Conservation (phyloP, 108 stramenopile genomes). For the Pseudonitzschia pungens region DNA sequence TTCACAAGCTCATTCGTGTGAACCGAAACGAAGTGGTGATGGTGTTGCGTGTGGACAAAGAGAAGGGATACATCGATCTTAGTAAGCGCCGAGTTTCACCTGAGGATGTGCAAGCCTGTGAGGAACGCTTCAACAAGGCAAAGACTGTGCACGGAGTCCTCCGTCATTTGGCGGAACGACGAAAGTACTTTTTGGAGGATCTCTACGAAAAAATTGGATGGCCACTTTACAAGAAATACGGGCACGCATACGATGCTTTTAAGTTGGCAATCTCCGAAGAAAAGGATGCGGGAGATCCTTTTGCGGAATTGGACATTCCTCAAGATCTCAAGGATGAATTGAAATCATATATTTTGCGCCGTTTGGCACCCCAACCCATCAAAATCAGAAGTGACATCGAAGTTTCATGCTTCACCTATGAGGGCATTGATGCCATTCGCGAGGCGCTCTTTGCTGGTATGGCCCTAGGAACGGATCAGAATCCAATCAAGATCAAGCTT, state of each 20-base stretch:
- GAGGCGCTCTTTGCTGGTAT: slow-evolving; percentile 95
- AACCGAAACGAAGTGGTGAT: slow-evolving; percentile 98
- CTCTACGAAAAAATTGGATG: slow-evolving; percentile 96
- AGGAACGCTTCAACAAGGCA: slow-evolving; percentile 96
- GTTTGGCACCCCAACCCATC: slow-evolving; percentile 96
- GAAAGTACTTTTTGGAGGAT: slow-evolving; percentile 88
- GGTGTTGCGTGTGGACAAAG: slow-evolving; percentile 98
- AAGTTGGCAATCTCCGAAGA: slow-evolving; percentile 91
- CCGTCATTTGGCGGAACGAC: slow-evolving; percentile 91
- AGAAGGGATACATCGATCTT: slow-evolving; percentile 99
- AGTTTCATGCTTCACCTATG: slow-evolving; percentile 98
- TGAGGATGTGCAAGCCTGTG: slow-evolving; percentile 97
- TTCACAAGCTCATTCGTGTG: slow-evolving; percentile 99
- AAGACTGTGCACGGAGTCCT: slow-evolving; percentile 97
- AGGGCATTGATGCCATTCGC: slow-evolving; percentile 98
- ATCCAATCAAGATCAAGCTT: slow-evolving; percentile 92
- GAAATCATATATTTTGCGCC: slow-evolving; percentile 83
- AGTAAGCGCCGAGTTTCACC: slow-evolving; percentile 96
- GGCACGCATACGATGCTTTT: slow-evolving; percentile 98
- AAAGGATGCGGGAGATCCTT: slow-evolving; percentile 72
- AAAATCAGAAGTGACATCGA: slow-evolving; percentile 99
- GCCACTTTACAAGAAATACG: slow-evolving; percentile 97
- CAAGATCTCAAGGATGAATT: slow-evolving; percentile 80
- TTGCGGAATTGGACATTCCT: slow-evolving; percentile 70
- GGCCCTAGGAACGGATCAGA: slow-evolving; percentile 72